Base-by-base conservation (phyloP, 768 basidiomycete genomes). In the Mycena haematopus region DNA sequence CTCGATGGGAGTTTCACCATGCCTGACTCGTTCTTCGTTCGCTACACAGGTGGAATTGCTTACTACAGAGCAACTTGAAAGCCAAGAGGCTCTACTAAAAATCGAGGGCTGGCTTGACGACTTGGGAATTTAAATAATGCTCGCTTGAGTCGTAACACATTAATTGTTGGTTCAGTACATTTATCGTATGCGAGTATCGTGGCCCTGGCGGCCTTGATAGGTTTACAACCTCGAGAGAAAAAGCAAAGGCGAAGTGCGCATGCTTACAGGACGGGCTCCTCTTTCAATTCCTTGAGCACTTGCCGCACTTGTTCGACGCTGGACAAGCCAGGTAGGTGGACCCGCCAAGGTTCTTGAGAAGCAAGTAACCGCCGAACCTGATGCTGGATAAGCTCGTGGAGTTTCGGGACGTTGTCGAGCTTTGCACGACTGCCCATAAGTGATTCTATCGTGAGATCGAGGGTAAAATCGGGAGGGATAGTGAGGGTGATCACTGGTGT, bases 361-460 rank as follows among this genome's bases (percentile, higher is more conserved):
- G 85, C 82, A 54, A 91, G 78, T 21, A 86, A 80, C 50, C 84
- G 83, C 42, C 92, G 83, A 0, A 97, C 84, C 74, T 96, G 92
- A 66, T 90, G 85, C 65, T 92, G 85, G 53, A 99, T 93, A 53
- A 99, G 82, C 73, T 99, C 96, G 68, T 99, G 96, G 17, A 99
- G 80, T 75, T 99, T 99, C 25, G 97, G 96, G 1, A 99, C 92
- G 71, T 99, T 95, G 62, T 94, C 95, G 1, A 99, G 83, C 76
- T 98, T 97, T n/a, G 97, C 96, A 47, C 96, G 88, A 67, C 93
- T 95, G 21, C 97, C 97, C 80, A 99, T 89, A 5, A 98, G 83
- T 27, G 95, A 98, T 8, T 89, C 93, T 13, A 93, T 95, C 52
- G 89, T 86, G 45, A 99, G 81, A 68, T 91, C 87, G 21, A 99